These are phyloP conservation scores for Knoxia roxburghii DNA, from an alignment of 257 asterid genomes.

Conservation along the genomic window DNA sequence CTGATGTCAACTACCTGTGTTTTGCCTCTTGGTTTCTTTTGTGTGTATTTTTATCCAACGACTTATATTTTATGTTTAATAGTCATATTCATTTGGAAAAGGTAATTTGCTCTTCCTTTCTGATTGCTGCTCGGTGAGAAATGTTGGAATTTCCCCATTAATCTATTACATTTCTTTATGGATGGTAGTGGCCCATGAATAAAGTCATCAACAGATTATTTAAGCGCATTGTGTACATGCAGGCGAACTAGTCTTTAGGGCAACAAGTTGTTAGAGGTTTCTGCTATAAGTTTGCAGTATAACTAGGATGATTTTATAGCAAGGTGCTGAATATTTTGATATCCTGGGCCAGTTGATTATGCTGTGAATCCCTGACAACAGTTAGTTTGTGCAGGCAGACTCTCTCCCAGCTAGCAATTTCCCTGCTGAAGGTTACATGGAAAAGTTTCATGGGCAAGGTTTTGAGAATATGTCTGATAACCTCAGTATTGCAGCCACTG, in stretches of 20 bases:
- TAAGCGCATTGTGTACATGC: neutral
- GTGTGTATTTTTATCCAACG: neutral
- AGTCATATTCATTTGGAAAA: too few relatives aligned
- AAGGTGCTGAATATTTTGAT: neutral
- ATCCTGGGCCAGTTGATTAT: slow-evolving; percentile 8
- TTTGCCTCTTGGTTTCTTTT: neutral
- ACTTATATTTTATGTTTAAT: too few relatives aligned
- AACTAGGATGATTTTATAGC: neutral
- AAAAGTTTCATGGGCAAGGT: slow-evolving; percentile 37
- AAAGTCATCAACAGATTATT: neutral
- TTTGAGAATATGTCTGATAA: slow-evolving; percentile 25
- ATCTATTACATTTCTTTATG: neutral
- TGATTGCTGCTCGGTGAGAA: neutral
- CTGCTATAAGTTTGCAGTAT: neutral
- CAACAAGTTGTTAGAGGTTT: neutral
- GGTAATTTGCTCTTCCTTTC: neutral
- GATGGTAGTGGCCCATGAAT: neutral
- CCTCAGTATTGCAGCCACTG: slow-evolving; percentile 28
- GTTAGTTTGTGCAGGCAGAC: slow-evolving; percentile 42
- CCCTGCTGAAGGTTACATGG: slow-evolving; percentile 34
- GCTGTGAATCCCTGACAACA: slow-evolving; percentile 10
- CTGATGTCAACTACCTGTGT: neutral
- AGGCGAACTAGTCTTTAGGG: neutral
- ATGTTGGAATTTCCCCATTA: neutral
- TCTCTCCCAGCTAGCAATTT: slow-evolving; percentile 29